A percentile compares a stretch with the other conserved stretches of the same genome.
These are phyloP conservation scores for Chaetomiaceae sp. DNA, from an alignment of 2,329 filamentous ascomycete genomes.

Conservation along the genomic window DNA sequence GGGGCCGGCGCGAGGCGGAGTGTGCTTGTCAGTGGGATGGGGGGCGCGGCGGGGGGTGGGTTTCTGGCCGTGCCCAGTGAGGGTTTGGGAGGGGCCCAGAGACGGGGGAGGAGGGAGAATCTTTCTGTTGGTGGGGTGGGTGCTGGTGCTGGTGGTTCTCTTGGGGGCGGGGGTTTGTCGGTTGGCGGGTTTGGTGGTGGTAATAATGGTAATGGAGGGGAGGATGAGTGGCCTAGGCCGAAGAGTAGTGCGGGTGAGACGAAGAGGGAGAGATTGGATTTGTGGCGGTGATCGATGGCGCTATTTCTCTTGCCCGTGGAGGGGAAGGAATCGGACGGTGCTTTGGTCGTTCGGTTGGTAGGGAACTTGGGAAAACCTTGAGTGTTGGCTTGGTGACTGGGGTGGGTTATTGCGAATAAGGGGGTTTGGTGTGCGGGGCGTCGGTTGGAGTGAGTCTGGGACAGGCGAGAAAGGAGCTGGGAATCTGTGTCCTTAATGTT, in stretches of 20 bases:
- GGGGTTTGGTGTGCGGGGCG: not conserved
- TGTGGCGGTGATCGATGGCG: conserved; percentile 27
- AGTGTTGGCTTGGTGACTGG: too few species aligned
- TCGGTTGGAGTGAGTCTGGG: not conserved
- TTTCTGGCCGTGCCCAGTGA: conserved; percentile 50
- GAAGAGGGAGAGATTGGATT: conserved; percentile 27
- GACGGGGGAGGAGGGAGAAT: conserved; percentile 1
- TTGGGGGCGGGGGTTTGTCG: too few species aligned
- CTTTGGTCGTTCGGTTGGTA: not conserved
- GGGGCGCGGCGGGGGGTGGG: conserved; percentile 45
- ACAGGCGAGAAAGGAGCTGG: not conserved
- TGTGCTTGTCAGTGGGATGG: conserved; percentile 49
- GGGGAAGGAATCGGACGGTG: not conserved
- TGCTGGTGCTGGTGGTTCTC: conserved; percentile 1
- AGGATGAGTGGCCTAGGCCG: conserved; percentile 26
- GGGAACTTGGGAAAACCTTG: too few species aligned
- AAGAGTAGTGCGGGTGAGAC: conserved; percentile 24
- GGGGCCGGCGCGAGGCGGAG: conserved; percentile 49
- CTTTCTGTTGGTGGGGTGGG: not conserved
- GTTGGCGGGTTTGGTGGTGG: too few species aligned
- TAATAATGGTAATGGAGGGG: conserved; percentile 11
- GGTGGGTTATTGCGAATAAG: too few species aligned
- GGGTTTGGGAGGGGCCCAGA: not conserved
- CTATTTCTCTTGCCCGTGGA: too few species aligned
- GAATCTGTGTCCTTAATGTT: not conserved